Evolutionary conservation across 306 rosid genomes (phyloP), one percentile per base, ranked within the genome.

Genomic region (Oxytropis ochrocephala): DNA sequence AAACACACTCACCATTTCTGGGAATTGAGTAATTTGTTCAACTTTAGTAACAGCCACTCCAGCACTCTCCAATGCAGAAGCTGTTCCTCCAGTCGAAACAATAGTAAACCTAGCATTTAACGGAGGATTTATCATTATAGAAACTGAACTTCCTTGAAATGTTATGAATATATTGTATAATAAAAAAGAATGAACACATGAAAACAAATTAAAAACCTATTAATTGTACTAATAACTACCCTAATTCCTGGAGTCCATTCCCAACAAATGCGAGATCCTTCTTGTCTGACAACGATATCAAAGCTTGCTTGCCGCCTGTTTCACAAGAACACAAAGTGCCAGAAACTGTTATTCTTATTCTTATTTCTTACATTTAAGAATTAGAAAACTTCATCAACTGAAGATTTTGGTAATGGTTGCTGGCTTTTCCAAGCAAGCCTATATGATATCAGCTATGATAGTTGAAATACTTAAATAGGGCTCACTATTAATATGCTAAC

Each of bases 51-150:
- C 97, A 64, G 84, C 63, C 39, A 94, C 88, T 67, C 98, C 96
- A 66, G 86, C 85, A 70, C 75, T 77, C 82, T 87, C 97, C 81
- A 94, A 78, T 51, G 97, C 70, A 70, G 95, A 55, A 36, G 97
- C 94, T 13, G 98, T 90, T 84, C 98, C 98, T 44, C 98, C 98
- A 18, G 98, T 94, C 32, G 97, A 94, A 81, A 94, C 96, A 85
- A 94, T 88, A 36, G 86, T 77, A 64, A 82, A 94, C 5, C 98
- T 94, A 72, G 73, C 59, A 51, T 69, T 55, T 12, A 42, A 60
- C 32, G 38, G 66, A 41, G 24, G 17, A 16, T 57, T 59, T 30
- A 44, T 75, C 73, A 70, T 7, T 42, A 49, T 9, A 50, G 56
- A 57, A 44, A 43, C 24, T 51, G 41, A 72, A 59, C 62, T 29